Base-by-base conservation (phyloP, 768 basidiomycete genomes). In the Boletus subcaerulescens region DNA sequence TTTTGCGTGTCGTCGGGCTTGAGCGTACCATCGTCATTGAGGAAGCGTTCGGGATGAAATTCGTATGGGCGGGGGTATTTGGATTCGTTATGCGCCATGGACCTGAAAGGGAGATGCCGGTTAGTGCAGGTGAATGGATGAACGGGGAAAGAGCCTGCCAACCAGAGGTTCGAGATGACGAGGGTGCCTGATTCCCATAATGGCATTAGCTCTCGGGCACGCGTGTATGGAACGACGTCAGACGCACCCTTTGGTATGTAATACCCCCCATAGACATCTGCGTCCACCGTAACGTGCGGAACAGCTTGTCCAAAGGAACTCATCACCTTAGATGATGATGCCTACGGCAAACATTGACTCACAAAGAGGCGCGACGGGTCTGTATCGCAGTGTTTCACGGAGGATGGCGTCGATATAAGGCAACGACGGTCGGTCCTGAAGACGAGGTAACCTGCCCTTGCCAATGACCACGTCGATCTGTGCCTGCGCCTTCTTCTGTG, bases 191-290 rank as follows among this genome's bases (percentile, higher is more conserved):
- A 24, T 18, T 13, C 20, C 13, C 3, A n/a, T n/a, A n/a, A n/a
- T n/a, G n/a, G n/a, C n/a, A 7, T 48, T 10, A 48, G 42, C 31
- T 3, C n/a, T 14, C 33, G 14, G 33, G 33, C 33, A 6, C 33
- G 9, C n/a, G 29, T 12, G 14, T 20, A 40, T 8, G 24, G 42
- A 24, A 36, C 7, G 15, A 17, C 36, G 36, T 31, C n/a, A 14
- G 43, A 60, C 44, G 24, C 33, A 51, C 53, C 56, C 51, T 74
- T 73, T 9, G 82, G 83, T 45, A 85, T 85, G 10, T 77, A 64
- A 55, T 80, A 78, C 13, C 76, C 73, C 22, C 69, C 65, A 51
- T 77, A 79, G 26, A 71, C 53, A 41, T 79, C 77, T 40, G 73
- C 76, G 45, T 73, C 58, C 1, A 73, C 73, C 1, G 63, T 35